These are phyloP conservation scores for Apiotrichum mycotoxinovorans DNA, from an alignment of 1,284 basidiomycete genomes.

Conservation along the genomic window DNA sequence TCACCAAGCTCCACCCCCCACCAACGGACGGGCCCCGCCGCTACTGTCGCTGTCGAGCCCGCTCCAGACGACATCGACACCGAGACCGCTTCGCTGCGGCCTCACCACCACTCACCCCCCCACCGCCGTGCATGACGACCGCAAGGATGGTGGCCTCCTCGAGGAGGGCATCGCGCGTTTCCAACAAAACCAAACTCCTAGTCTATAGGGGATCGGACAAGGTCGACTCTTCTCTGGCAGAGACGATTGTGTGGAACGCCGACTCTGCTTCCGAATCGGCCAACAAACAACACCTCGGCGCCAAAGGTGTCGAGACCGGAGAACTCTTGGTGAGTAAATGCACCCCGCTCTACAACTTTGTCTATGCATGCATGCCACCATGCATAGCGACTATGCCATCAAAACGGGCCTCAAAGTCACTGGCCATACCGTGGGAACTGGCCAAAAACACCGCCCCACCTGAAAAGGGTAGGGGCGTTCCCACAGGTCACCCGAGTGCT, in stretches of 20 bases:
- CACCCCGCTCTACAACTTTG: slow-evolving; percentile 27
- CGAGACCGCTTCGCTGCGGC: slow-evolving; percentile 22
- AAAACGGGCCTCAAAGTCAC: slow-evolving; percentile 24
- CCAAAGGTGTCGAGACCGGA: slow-evolving; percentile 47
- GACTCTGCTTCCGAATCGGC: slow-evolving; percentile 26
- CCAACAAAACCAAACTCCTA: slow-evolving; percentile 83
- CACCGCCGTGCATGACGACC: slow-evolving; percentile 13
- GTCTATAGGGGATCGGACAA: slow-evolving; percentile 77
- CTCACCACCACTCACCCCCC: slow-evolving; percentile 7
- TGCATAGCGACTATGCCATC: slow-evolving; percentile 18
- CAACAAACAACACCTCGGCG: slow-evolving; percentile 44
- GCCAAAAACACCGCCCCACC: not conserved
- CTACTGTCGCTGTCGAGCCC: slow-evolving; percentile 12
- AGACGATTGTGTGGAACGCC: slow-evolving; percentile 58
- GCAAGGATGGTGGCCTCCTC: slow-evolving; percentile 40
- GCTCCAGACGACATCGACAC: slow-evolving; percentile 16
- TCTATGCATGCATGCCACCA: slow-evolving; percentile 31
- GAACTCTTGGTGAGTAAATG: slow-evolving; percentile 46
- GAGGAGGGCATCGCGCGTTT: slow-evolving; percentile 59
- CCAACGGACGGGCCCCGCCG: not conserved
- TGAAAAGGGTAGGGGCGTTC: slow-evolving; percentile 2
- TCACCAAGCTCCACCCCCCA: no score
- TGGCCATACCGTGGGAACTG: slow-evolving; percentile 16
- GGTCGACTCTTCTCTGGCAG: slow-evolving; percentile 73
- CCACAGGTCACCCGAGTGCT: slow-evolving; percentile 2